Conservation (phyloP, 495 filamentous ascomycete species). For the Lasiosphaeria ovina region DNA sequence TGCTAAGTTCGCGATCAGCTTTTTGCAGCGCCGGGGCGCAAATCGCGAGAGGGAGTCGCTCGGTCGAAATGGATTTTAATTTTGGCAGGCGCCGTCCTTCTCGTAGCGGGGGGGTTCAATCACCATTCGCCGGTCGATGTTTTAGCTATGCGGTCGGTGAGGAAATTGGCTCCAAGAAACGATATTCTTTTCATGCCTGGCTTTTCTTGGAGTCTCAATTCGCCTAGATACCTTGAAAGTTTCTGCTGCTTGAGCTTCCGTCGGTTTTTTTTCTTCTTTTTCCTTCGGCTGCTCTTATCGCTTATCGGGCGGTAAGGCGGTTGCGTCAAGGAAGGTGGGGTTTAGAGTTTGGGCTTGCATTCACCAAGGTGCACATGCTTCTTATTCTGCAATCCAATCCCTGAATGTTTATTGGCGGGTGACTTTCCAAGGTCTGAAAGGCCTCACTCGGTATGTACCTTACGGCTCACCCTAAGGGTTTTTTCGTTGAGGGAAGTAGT, state of each 20-base stretch:
- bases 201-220: not conserved
- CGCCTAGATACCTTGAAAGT: not conserved
- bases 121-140: conserved; percentile 5
- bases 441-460: too few species aligned
- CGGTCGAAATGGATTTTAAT: not conserved
- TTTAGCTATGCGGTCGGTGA: not conserved
- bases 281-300: conserved; percentile 23
- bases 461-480: too few species aligned
- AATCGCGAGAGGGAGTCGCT: too few species aligned
- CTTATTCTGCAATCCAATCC: too few species aligned
- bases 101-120: not conserved
- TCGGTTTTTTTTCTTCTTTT: conserved; percentile 25
- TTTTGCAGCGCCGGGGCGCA: not conserved
- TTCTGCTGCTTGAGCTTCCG: conserved; percentile 1
- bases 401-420: too few species aligned
- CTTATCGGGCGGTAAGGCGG: conserved; percentile 20
- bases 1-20: not conserved
- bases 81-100: not conserved
- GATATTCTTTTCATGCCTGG: not conserved
- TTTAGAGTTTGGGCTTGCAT: not conserved
- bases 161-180: not conserved
- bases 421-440: too few species aligned
- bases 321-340: not conserved
- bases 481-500: too few species aligned
- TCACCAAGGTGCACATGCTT: not conserved